A percentile compares a stretch with the other conserved stretches of the same genome.
Conservation (phyloP, 345 rosid species). For the Moringa oleifera region DNA sequence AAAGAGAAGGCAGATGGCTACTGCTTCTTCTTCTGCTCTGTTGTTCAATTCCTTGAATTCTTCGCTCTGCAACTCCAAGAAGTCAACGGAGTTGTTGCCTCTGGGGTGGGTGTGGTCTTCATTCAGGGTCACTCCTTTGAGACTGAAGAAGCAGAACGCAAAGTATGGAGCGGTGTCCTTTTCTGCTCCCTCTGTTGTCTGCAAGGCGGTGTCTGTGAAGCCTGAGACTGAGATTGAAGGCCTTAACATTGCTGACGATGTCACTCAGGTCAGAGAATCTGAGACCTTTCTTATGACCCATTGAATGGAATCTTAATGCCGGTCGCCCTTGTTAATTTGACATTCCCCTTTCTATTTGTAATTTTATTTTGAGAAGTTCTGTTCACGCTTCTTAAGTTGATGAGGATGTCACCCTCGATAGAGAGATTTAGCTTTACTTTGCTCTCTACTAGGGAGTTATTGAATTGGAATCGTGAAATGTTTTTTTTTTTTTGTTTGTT, state of each 20-base stretch:
- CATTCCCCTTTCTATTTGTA: neutral
- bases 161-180: slow-evolving; percentile 17
- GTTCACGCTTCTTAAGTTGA: neutral
- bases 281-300: neutral
- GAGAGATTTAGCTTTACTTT: neutral
- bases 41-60: slow-evolving; percentile 38
- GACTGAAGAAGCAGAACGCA: slow-evolving; percentile 22
- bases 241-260: slow-evolving; percentile 84
- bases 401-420: neutral
- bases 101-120: slow-evolving; percentile 21
- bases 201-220: slow-evolving; percentile 61
- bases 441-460: neutral
- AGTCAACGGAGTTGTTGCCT: slow-evolving; percentile 17
- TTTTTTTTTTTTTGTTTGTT: slow-evolving; percentile 5
- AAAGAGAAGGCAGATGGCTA: too few species aligned
- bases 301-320: neutral
- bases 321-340: slow-evolving; percentile 5
- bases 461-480: slow-evolving; percentile 6
- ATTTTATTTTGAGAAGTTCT: neutral
- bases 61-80: slow-evolving; percentile 25
- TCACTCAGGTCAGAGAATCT: slow-evolving; percentile 49
- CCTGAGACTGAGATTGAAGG: slow-evolving; percentile 52
- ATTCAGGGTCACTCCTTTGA: slow-evolving; percentile 7
- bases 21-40: slow-evolving; percentile 34
- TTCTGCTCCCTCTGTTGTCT: slow-evolving; percentile 40